Evolutionary conservation across 208 protist species (phyloP).

Genomic region (Trypanosoma boissoni): DNA sequence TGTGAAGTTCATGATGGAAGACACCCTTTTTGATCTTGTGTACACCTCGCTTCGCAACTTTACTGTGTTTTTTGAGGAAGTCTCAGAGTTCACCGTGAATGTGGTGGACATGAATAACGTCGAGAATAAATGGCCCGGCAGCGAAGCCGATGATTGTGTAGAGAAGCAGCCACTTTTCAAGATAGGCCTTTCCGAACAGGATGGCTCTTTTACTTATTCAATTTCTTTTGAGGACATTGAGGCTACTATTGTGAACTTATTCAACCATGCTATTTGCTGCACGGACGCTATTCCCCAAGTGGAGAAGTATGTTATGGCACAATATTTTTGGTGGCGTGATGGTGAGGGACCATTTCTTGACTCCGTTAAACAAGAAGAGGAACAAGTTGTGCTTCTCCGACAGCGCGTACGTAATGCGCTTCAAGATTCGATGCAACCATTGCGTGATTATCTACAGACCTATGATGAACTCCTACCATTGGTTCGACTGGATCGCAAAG

Average conservation of each 20-base stretch:
- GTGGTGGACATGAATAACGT: slow-evolving; percentile 90
- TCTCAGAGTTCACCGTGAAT: slow-evolving; percentile 83
- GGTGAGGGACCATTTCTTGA: slow-evolving; percentile 89
- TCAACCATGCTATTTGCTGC: slow-evolving; percentile 85
- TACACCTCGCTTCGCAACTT: slow-evolving; percentile 87
- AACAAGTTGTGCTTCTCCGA: slow-evolving; percentile 71
- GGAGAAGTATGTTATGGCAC: slow-evolving; percentile 92
- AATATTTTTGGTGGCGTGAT: slow-evolving; percentile 93
- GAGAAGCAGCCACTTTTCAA: slow-evolving; percentile 93
- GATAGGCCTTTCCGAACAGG: slow-evolving; percentile 81
- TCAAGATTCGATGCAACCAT: slow-evolving; percentile 66
- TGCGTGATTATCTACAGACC: slow-evolving; percentile 83
- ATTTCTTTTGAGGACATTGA: slow-evolving; percentile 88
- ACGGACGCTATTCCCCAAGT: slow-evolving; percentile 91
- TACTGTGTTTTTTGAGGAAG: slow-evolving; percentile 90
- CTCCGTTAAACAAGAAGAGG: slow-evolving; percentile 84
- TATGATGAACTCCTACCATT: slow-evolving; percentile 92
- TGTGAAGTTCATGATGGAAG: slow-evolving; percentile 98
- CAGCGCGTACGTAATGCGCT: slow-evolving; percentile 63
- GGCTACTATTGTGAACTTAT: slow-evolving; percentile 80
- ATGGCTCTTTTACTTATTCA: slow-evolving; percentile 85
- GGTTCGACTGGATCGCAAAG: slow-evolving; percentile 79
- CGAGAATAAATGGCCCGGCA: slow-evolving; percentile 88
- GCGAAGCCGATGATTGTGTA: slow-evolving; percentile 90
- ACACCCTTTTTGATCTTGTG: slow-evolving; percentile 91